Base-by-base conservation (phyloP, 352 stramenopile genomes). In the Thraustochytrium sp. region DNA sequence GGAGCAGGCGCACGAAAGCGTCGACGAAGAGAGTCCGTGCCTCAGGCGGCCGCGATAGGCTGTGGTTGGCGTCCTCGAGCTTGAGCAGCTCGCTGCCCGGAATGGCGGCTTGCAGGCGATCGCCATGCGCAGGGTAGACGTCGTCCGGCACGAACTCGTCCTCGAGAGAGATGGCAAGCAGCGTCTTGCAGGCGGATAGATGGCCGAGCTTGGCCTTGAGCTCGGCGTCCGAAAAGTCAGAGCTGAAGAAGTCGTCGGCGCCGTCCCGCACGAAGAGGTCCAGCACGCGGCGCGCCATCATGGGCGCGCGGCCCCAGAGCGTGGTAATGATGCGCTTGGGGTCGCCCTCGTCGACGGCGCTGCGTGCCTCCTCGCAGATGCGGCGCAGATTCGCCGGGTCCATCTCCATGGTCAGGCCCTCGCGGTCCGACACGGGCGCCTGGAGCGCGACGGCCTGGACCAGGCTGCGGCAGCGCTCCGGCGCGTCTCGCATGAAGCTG, bases 241-340 rank as follows among this genome's bases (percentile, higher is more conserved):
- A 62, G 42, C 65, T 77, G 37, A 77, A 77, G 23, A 77, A 62
- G 26, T 77, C 65, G 46, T 77, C 65, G 18, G 49, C 29, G 36
- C 65, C 65, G 34, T 38, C 26, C 42, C 46, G 38, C 13, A 55
- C 11, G 4, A 77, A 77, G 34, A 77, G 65, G 65, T 77, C 65
- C 0, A 77, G 37, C 13, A 11, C 21, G 4, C 65, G 29, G 8
- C 49, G 23, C 13, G 65, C 65, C 42, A 55, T 62, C 65, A 77
- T 40, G 16, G 65, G 65, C 9, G 65, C 42, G 16, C 59, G 34
- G 26, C 65, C 65, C 42, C 42, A 77, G 36, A 55, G 49, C 34
- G 42, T 62, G 2, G 8, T 18, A 11, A 77, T 36, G 23, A 77
- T 36, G 9, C 26, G 13, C 65, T 77, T 62, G 0, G 42, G 42